Conservation (phyloP, 345 rosid species). For the Noccaea bulbosa region DNA sequence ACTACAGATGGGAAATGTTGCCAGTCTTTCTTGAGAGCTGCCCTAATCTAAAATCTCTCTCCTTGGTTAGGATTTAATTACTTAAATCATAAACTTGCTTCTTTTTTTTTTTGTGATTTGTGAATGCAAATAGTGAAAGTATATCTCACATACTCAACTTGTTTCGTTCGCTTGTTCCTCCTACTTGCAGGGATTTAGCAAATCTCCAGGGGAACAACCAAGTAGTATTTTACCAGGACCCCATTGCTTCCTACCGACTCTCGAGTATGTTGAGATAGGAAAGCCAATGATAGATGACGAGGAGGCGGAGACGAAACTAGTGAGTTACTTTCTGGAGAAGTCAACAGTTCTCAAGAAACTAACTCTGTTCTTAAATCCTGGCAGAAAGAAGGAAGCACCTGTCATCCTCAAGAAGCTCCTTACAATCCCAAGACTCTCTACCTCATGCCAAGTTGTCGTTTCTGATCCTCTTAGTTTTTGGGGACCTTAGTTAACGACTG, state of each 20-base stretch:
- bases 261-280: not conserved
- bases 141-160: too few relatives aligned
- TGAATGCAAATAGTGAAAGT: too few relatives aligned
- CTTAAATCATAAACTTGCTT: too few relatives aligned
- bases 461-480: not conserved
- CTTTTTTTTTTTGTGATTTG: too few relatives aligned
- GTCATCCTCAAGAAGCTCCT: not conserved
- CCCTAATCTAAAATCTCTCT: too few relatives aligned
- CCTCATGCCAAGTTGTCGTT: slow-evolving; percentile 4
- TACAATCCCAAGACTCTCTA: slow-evolving; percentile 7
- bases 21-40: too few relatives aligned
- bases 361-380: not conserved
- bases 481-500: too few relatives aligned
- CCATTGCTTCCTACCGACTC: not conserved
- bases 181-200: too few relatives aligned
- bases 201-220: too few relatives aligned
- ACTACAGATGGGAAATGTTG: not conserved
- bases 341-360: slow-evolving; percentile 11
- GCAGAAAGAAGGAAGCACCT: not conserved
- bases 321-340: slow-evolving; percentile 3
- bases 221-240: too few relatives aligned
- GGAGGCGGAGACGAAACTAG: not conserved
- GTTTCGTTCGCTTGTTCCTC: too few relatives aligned
- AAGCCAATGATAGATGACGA: not conserved
- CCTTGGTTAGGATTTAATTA: too few relatives aligned